A percentile compares a stretch with the other conserved stretches of the same genome.
These are phyloP conservation scores for Epichloe bromicola DNA, from an alignment of 2,329 filamentous ascomycete species.

Conservation along the genomic window DNA sequence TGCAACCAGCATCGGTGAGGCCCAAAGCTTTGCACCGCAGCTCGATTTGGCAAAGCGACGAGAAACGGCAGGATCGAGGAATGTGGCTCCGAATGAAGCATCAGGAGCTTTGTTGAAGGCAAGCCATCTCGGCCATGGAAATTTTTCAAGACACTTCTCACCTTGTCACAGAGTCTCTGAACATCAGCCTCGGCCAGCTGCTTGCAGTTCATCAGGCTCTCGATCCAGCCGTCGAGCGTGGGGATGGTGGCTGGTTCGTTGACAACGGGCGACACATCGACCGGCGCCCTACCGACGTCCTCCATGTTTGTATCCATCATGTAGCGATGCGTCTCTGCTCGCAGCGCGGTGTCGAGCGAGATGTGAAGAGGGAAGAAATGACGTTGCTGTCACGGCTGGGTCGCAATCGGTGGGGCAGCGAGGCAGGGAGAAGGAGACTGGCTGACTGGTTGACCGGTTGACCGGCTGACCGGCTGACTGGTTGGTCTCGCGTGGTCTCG, in stretches of 20 bases:
- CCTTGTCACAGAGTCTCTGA: conserved; percentile 95
- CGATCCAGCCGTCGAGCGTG: conserved; percentile 95
- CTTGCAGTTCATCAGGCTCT: conserved; percentile 97
- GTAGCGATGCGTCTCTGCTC: conserved; percentile 8
- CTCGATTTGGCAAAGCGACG: background rate
- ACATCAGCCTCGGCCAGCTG: conserved; percentile 91
- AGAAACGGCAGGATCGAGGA: background rate
- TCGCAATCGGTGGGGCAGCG: conserved; percentile 10
- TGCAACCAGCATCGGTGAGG: background rate
- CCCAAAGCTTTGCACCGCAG: background rate
- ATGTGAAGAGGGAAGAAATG: conserved; percentile 13
- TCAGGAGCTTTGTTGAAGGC: background rate
- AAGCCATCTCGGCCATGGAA: background rate
- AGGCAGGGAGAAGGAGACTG: conserved; percentile 2
- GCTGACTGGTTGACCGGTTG: no score
- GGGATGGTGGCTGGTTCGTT: conserved; percentile 78
- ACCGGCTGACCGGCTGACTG: no score
- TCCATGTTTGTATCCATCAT: conserved; percentile 98
- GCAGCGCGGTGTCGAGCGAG: conserved; percentile 10
- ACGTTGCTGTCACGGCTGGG: conserved; percentile 17
- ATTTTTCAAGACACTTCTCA: conserved; percentile 25
- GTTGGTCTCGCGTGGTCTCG: background rate
- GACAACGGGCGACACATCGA: conserved; percentile 60
- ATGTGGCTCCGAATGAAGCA: background rate
- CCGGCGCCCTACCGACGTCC: conserved; percentile 79